A percentile compares a stretch with the other conserved stretches of the same genome.
Evolutionary conservation across 2,329 filamentous ascomycete species (phyloP).

Genomic region (Verruconis gallopava): DNA sequence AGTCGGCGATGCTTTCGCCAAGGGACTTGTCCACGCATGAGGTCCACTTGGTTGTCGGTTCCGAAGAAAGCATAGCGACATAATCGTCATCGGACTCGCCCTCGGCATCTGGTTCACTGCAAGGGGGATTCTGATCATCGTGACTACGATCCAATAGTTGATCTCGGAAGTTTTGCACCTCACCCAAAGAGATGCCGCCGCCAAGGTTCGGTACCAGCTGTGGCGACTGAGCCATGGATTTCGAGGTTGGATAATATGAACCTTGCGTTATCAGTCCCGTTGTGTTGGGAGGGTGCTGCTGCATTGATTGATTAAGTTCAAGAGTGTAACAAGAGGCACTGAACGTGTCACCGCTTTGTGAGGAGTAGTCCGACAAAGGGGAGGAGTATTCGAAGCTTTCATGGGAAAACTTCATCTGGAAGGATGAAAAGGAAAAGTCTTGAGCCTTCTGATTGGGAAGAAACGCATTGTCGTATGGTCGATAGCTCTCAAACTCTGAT

Average conservation of each 20-base stretch:
- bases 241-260: too few relatives aligned
- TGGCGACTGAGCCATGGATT: neutral
- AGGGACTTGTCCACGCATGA: slow-evolving; percentile 4
- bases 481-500: neutral
- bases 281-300: too few relatives aligned
- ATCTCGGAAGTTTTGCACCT: slow-evolving; percentile 8
- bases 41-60: neutral
- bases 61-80: neutral
- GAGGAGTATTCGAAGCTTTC: neutral
- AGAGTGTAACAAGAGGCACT: slow-evolving; percentile 5
- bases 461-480: neutral
- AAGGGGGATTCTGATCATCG: neutral
- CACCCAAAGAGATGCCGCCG: slow-evolving; percentile 6
- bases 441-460: neutral
- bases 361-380: neutral
- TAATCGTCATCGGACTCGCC: slow-evolving; percentile 7
- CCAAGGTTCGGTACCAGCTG: neutral
- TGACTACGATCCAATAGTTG: neutral
- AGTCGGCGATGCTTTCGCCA: slow-evolving; percentile 5
- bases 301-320: too few relatives aligned
- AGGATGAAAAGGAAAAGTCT: neutral
- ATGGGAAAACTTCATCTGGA: neutral
- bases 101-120: slow-evolving; percentile 3
- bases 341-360: slow-evolving; percentile 5
- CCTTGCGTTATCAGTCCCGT: too few relatives aligned